A percentile compares a stretch with the other conserved stretches of the same genome.
Conservation (phyloP, 257 asterid genomes). For the Fraxinus cuspidata region DNA sequence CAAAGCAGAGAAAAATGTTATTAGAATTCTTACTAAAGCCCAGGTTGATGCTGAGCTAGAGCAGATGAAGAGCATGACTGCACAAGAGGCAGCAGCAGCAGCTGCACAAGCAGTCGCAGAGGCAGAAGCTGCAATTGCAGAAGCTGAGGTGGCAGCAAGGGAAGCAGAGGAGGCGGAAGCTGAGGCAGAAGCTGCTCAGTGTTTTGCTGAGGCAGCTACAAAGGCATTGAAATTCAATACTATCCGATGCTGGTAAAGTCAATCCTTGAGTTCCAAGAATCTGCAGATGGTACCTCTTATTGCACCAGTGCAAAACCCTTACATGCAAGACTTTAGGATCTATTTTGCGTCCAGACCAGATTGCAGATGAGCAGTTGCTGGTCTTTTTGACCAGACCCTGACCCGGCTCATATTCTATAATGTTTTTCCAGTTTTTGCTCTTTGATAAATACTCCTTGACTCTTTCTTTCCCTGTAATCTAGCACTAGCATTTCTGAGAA, state of each 20-base stretch:
- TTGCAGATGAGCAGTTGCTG: neutral
- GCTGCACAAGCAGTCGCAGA: constrained; percentile 89
- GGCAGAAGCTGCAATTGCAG: constrained; percentile 86
- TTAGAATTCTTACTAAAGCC: constrained; percentile 53
- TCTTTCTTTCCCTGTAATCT: neutral
- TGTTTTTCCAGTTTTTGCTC: neutral
- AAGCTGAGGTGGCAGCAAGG: constrained; percentile 77
- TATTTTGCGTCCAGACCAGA: neutral
- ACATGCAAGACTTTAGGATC: neutral
- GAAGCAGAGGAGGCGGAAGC: constrained; percentile 97
- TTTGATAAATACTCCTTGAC: neutral
- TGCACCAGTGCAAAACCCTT: neutral
- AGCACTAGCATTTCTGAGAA: neutral
- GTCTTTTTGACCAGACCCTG: neutral
- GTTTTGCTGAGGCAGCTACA: constrained; percentile 77
- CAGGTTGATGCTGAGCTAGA: constrained; percentile 79
- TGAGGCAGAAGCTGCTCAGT: constrained; percentile 81
- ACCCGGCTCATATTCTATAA: neutral
- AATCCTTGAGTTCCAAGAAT: constrained; percentile 36
- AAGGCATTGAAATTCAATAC: constrained; percentile 55
- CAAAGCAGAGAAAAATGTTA: constrained; percentile 36
- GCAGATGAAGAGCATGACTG: constrained; percentile 67
- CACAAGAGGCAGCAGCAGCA: constrained; percentile 73
- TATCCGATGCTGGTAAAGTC: constrained; percentile 63
- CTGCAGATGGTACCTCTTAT: constrained; percentile 5